These are phyloP conservation scores for Piper betle DNA, from an alignment of 164 flowering plant species.

Conservation along the genomic window DNA sequence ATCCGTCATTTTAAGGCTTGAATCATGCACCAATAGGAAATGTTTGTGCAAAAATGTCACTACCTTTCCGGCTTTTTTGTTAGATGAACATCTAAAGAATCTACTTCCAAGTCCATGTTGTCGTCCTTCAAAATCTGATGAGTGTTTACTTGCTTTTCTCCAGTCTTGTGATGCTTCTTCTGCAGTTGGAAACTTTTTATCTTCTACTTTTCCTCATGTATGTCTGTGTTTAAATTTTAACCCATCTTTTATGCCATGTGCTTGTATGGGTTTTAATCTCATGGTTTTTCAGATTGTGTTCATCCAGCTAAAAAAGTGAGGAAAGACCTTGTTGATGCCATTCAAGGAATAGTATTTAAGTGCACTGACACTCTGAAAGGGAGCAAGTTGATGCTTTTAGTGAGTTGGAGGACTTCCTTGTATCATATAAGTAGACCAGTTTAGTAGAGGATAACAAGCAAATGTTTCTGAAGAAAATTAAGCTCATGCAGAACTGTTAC, in stretches of 20 bases:
- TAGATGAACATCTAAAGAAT: constrained; percentile 10
- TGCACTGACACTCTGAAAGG: constrained; percentile 46
- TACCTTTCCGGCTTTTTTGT: constrained; percentile 33
- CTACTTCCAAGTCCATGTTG: constrained; percentile 4
- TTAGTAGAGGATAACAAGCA: neutral
- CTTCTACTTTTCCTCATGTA: constrained; percentile 77
- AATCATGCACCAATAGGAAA: constrained; percentile 34
- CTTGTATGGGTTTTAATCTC: neutral
- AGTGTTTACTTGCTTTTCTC: constrained; percentile 76
- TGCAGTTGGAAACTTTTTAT: constrained; percentile 82
- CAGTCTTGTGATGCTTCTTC: constrained; percentile 71
- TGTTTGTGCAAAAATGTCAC: constrained; percentile 47
- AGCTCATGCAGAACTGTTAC: neutral
- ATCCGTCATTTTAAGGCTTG: constrained; percentile 46
- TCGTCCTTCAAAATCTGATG: constrained; percentile 17
- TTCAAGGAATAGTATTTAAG: constrained; percentile 44
- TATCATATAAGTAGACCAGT: neutral
- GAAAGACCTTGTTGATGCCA: constrained; percentile 47
- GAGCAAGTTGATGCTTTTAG: constrained; percentile 77
- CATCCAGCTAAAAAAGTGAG: constrained; percentile 68
- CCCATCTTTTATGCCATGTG: neutral
- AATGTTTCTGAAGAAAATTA: neutral
- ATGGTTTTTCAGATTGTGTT: constrained; percentile 42
- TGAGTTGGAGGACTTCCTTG: constrained; percentile 18
- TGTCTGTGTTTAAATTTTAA: constrained; percentile 5